A percentile compares a stretch with the other conserved stretches of the same genome.
phyloP scores from a whole-genome alignment of 176 grass and related monocot genomes.

The Microstegium vimineum region DNA sequence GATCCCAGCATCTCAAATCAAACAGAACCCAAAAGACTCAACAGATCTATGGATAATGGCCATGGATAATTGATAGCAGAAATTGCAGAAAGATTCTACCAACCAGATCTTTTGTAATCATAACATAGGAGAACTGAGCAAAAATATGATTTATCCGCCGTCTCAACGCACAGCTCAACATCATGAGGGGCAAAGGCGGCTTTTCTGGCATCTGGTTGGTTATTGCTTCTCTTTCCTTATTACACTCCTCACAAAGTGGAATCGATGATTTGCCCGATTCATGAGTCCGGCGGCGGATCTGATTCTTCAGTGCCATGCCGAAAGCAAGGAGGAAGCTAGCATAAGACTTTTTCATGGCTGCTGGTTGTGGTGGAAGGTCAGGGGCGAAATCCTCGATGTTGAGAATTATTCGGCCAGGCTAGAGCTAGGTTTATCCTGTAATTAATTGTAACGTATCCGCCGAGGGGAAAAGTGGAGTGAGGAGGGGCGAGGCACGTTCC shows the following conservation, averaged over 20 bases:
- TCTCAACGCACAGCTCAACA: constrained; percentile 31
- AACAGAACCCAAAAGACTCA: not conserved
- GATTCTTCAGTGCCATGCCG: not conserved
- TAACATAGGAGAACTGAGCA: not conserved
- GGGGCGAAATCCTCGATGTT: not conserved
- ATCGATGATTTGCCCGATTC: not conserved
- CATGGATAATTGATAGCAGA: not conserved
- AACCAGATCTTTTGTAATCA: constrained; percentile 23
- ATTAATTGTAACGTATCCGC: not conserved
- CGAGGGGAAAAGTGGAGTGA: not conserved
- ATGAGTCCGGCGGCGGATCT: not conserved
- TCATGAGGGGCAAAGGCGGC: not conserved
- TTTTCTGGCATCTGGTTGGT: not conserved
- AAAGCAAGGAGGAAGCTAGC: not conserved
- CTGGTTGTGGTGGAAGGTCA: not conserved
- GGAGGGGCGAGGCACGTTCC: too few relatives aligned
- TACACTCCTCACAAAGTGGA: not conserved
- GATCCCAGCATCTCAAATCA: not conserved
- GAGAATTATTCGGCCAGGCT: not conserved
- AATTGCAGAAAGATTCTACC: constrained; percentile 8
- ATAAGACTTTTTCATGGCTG: not conserved
- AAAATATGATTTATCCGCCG: constrained; percentile 1
- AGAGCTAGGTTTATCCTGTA: not conserved
- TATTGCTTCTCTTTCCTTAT: not conserved
- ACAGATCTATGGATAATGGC: constrained; percentile 11